Evolutionary conservation across 441 rosid species (phyloP), one percentile per base, ranked within the genome.

Genomic region (Brassica balearica): DNA sequence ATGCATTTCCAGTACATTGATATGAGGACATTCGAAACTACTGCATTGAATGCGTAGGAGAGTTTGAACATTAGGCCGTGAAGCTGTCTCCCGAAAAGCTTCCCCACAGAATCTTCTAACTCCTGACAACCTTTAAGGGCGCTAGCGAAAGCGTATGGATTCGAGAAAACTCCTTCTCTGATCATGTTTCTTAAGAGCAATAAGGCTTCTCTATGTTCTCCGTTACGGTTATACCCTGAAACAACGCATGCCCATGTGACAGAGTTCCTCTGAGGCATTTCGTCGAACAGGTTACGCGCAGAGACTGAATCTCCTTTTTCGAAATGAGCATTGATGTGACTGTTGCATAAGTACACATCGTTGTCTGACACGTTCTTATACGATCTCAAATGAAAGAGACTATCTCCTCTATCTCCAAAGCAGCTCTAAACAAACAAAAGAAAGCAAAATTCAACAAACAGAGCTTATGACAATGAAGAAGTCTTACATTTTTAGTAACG

Each of bases 231-330:
- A 63, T 86, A 89, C 63, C 97, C 98, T 0, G 98, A 89, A 82
- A 94, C 86, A 84, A 92, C 70, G 61, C 94, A 87, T 22, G 95
- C 91, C 98, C 98, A 91, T 0, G 96, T 83, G 72, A 92, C 94
- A 6, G 79, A 76, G 80, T 90, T 94, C 74, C 86, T 91, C 1
- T 69, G 82, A 25, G 89, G 80, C 95, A 92, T 90, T 88, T 90
- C 94, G 75, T 81, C 91, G 14, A 94, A 90, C 85, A 94, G 5
- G 72, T 86, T 87, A 46, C 82, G 84, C 10, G 94, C 95, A 10
- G 86, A 88, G 1, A 63, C 74, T 9, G 83, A 74, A 70, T 89
- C 89, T 36, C 87, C 87, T 12, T 69, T 79, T 77, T 84, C 82
- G 0, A 80, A 79, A 62, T 88, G 87, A 0, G 81, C 69, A 77